Percentiles rank a stretch among this genome's conserved stretches.
phyloP scores from a whole-genome alignment of 305 asterid genomes.

The Fraxinus ornus region DNA sequence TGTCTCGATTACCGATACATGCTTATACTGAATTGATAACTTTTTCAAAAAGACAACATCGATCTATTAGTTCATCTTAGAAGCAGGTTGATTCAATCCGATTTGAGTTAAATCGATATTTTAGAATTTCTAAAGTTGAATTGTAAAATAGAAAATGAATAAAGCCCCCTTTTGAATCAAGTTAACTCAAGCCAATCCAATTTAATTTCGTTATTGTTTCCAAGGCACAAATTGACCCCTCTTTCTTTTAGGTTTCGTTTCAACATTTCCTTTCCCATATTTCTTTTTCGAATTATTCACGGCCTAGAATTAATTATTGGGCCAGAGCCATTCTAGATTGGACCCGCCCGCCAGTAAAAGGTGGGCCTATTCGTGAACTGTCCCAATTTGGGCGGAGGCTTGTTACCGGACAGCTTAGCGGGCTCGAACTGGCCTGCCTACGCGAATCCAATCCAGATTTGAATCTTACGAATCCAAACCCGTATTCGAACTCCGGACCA shows the following conservation, averaged over 20 bases:
- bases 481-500: background rate
- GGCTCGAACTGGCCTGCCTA: background rate
- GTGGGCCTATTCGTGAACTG: background rate
- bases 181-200: background rate
- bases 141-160: background rate
- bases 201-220: too few species aligned
- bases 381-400: background rate
- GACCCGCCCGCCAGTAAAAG: background rate
- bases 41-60: background rate
- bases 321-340: background rate
- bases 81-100: background rate
- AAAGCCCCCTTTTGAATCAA: background rate
- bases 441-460: background rate
- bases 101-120: background rate
- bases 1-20: background rate
- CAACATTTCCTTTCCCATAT: background rate
- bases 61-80: background rate
- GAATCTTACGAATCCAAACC: background rate
- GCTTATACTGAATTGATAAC: too few species aligned
- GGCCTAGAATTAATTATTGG: background rate
- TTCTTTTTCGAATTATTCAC: background rate
- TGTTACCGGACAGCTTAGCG: background rate
- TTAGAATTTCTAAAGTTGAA: background rate
- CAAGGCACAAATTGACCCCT: background rate
- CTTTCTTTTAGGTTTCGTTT: background rate